Evolutionary conservation across 257 asterid species (phyloP).

Genomic region (Rubia yunnanensis): DNA sequence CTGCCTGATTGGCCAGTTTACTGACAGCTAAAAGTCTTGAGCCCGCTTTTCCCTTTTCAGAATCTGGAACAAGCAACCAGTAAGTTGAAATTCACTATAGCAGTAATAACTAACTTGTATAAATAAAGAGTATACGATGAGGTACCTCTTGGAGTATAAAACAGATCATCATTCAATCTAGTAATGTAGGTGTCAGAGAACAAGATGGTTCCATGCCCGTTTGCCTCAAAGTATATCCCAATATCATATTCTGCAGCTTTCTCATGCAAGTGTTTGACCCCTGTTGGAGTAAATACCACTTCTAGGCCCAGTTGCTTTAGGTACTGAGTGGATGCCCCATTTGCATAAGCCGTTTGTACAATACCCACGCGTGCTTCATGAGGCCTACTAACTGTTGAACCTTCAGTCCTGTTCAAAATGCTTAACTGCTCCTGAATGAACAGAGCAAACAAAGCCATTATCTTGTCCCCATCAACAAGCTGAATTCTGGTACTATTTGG

Average conservation of each 20-base stretch:
- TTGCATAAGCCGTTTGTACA: constrained; percentile 96
- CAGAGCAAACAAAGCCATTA: constrained; percentile 77
- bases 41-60: constrained; percentile 68
- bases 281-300: constrained; percentile 80
- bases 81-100: not conserved
- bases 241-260: constrained; percentile 85
- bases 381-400: constrained; percentile 25
- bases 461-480: constrained; percentile 97
- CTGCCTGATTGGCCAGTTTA: constrained; percentile 87
- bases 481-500: constrained; percentile 49
- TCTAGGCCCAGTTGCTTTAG: constrained; percentile 68
- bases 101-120: not conserved
- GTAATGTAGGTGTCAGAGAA: constrained; percentile 57
- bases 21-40: constrained; percentile 71
- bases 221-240: constrained; percentile 93
- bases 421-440: constrained; percentile 67
- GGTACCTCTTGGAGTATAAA: constrained; percentile 52
- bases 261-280: constrained; percentile 86
- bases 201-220: constrained; percentile 95
- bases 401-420: constrained; percentile 41
- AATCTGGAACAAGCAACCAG: constrained; percentile 36
- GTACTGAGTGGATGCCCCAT: constrained; percentile 90
- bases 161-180: constrained; percentile 50
- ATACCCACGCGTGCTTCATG: constrained; percentile 50
- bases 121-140: constrained; percentile 4